These are phyloP conservation scores for Leccinellum rugosiceps DNA, from an alignment of 768 basidiomycete genomes.

Conservation along the genomic window DNA sequence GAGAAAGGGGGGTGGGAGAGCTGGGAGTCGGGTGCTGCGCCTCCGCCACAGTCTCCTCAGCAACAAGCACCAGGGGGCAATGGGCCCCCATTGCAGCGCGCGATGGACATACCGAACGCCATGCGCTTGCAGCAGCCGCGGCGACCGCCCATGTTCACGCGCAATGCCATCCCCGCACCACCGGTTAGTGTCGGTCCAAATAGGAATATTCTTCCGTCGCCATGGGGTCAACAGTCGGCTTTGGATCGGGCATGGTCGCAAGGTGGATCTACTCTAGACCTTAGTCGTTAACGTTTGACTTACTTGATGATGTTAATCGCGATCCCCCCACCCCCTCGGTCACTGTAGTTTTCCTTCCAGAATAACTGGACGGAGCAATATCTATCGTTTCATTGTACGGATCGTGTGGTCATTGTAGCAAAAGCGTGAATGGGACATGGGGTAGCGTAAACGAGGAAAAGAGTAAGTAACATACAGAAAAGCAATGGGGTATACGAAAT, in stretches of 20 bases:
- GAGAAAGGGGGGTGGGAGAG: slow-evolving; percentile 22
- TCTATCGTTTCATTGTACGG: slow-evolving; percentile 18
- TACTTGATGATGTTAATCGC: background rate
- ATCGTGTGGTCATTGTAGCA: background rate
- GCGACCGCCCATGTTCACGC: slow-evolving; percentile 54
- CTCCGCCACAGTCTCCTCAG: slow-evolving; percentile 28
- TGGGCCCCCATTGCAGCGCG: slow-evolving; percentile 40
- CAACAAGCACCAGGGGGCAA: slow-evolving; percentile 21
- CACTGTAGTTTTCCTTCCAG: background rate
- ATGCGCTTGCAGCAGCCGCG: slow-evolving; percentile 53
- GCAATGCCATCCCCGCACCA: slow-evolving; percentile 34
- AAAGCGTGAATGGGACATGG: background rate
- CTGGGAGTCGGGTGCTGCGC: slow-evolving; percentile 25
- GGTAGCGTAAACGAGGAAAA: no score
- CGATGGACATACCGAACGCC: slow-evolving; percentile 50
- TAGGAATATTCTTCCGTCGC: slow-evolving; percentile 40
- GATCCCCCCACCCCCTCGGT: slow-evolving; percentile 6
- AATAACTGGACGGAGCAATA: background rate
- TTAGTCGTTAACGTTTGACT: slow-evolving; percentile 31
- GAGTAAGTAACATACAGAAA: no score
- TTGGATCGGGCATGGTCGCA: slow-evolving; percentile 46
- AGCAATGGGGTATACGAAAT: slow-evolving; percentile 20
- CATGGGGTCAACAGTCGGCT: slow-evolving; percentile 38
- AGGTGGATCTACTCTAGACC: slow-evolving; percentile 37
- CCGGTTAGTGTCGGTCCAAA: slow-evolving; percentile 33